Evolutionary conservation across 768 basidiomycete genomes (phyloP).

Genomic region (Leucogyrophana mollusca): DNA sequence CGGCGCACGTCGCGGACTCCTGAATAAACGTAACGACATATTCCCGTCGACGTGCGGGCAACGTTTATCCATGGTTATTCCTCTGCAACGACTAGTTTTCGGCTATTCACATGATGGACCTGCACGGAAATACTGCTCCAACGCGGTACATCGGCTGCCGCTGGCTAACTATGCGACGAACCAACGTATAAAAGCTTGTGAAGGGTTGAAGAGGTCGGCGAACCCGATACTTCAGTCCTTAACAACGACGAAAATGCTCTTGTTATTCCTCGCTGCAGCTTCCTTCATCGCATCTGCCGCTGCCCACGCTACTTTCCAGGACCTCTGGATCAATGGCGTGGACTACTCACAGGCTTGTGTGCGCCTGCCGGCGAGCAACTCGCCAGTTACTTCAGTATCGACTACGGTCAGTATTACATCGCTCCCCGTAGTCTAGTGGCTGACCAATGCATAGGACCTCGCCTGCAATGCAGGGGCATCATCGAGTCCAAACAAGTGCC

Average conservation of each 20-base stretch:
- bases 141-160: not conserved
- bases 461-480: slow-evolving; percentile 44
- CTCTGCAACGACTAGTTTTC: not conserved
- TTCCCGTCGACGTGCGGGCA: not conserved
- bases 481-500: slow-evolving; percentile 37
- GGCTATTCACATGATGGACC: not conserved
- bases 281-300: slow-evolving; percentile 38
- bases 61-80: not conserved
- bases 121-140: not conserved
- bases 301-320: slow-evolving; percentile 54
- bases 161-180: too few species aligned
- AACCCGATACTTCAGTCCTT: not conserved
- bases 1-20: not conserved
- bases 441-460: slow-evolving; percentile 33
- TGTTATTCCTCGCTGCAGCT: slow-evolving; percentile 28
- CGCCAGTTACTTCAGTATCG: slow-evolving; percentile 42
- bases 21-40: not conserved
- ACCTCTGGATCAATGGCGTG: slow-evolving; percentile 50
- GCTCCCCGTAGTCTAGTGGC: too few species aligned
- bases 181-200: too few species aligned
- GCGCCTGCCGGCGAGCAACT: slow-evolving; percentile 44
- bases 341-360: slow-evolving; percentile 48
- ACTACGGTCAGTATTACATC: slow-evolving; percentile 31
- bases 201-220: not conserved
- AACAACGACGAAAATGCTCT: slow-evolving; percentile 24